Base-by-base conservation (phyloP, 192 early-diverging fungal genomes). In the Gonapodya sp. region DNA sequence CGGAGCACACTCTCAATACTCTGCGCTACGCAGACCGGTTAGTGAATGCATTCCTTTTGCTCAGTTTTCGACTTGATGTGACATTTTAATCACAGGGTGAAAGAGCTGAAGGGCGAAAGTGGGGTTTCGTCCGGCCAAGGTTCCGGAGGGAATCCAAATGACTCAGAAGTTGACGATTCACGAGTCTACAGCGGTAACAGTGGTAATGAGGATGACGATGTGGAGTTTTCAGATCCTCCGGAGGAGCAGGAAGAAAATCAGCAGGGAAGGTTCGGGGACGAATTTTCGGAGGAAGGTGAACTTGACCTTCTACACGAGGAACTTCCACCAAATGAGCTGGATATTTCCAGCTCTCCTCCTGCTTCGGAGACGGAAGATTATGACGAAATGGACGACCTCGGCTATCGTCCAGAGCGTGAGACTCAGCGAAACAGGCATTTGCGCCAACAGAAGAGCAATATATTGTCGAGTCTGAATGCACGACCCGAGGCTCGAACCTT, bases 1-100 rank as follows among this genome's bases (percentile, higher is more conserved):
- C 91, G 81, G 98, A 99, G 80, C 95, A 99, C 83, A 95, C 95
- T 0, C 86, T 99, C 31, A 99, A 99, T 82, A 99, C 98, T 0
- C 87, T 99, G 64, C 91, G 97, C 35, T 99, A 99, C 83, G 95
- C 98, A 18, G 97, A 98, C 83, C 90, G 96, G 89, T 91, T 31
- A 34, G 0, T 73, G 64, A 1, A n/a, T 24, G 79, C 33, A 31
- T 81, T 81, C 18, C 78, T 1, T 79, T 14, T 81, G 35, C 73
- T 1, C 1, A 0, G 31, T 36, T 16, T 78, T 16, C 77, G 31
- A 82, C 14, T 31, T 81, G 30, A 85, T 81, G 1, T 36, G 18
- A 82, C 0, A n/a, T n/a, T n/a, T n/a, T n/a, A n/a, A n/a, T n/a
- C n/a, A 1, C 73, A 90, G 89, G 73, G 90, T 91, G 8, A 91